Evolutionary conservation across 1,284 basidiomycete species (phyloP).

Genomic region (Fistulinella cinereoalba): DNA sequence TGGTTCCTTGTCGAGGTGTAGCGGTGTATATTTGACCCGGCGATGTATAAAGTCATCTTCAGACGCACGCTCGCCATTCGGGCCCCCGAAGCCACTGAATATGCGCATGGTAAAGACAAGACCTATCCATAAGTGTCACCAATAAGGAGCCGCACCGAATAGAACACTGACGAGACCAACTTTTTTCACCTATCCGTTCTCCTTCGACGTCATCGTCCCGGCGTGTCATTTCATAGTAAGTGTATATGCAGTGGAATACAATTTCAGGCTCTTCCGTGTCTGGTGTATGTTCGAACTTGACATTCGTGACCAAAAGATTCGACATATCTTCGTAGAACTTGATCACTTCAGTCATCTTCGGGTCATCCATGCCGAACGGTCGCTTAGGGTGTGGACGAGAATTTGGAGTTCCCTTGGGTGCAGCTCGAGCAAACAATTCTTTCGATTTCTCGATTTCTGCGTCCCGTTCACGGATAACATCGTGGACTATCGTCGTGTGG

Average conservation of each 20-base stretch:
- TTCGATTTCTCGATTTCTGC: constrained; percentile 61
- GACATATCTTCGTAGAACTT: constrained; percentile 62
- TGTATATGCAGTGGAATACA: constrained; percentile 50
- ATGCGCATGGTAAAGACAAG: constrained; percentile 58
- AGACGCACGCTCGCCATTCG: constrained; percentile 31
- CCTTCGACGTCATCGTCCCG: constrained; percentile 28
- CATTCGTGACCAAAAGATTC: constrained; percentile 50
- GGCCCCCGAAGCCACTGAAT: constrained; percentile 37
- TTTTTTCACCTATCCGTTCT: constrained; percentile 35
- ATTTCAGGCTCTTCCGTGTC: constrained; percentile 41
- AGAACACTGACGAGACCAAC: constrained; percentile 30
- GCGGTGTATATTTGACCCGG: constrained; percentile 58
- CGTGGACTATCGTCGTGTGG: constrained; percentile 39
- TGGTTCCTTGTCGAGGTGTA: constrained; percentile 59
- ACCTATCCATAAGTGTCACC: constrained; percentile 37
- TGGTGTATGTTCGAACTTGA: constrained; percentile 40
- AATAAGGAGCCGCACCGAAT: background rate
- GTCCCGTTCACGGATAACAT: constrained; percentile 52
- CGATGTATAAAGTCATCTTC: constrained; percentile 38
- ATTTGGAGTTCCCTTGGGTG: constrained; percentile 30
- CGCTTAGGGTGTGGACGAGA: constrained; percentile 31
- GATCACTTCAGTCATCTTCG: constrained; percentile 50
- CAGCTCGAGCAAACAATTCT: constrained; percentile 41
- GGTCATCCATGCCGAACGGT: constrained; percentile 43
- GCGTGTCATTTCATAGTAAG: constrained; percentile 39